Evolutionary conservation across 345 rosid genomes (phyloP).

Genomic region (Tarenaya hassleriana): DNA sequence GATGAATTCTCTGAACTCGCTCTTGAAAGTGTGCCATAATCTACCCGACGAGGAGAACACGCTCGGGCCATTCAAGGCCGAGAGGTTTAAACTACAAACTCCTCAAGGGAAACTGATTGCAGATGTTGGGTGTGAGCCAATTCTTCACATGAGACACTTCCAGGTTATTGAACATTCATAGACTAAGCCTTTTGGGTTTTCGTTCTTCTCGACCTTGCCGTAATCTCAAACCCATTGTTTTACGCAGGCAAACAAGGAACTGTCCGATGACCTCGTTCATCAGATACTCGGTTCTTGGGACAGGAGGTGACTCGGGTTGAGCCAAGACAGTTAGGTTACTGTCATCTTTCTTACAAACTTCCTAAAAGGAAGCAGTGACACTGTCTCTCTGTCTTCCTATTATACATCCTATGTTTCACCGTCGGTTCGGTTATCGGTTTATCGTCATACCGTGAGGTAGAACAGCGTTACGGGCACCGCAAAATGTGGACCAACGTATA

Average conservation of each 20-base stretch:
- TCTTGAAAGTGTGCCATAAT: constrained; percentile 61
- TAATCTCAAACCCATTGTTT: constrained; percentile 11
- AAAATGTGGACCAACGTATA: no score
- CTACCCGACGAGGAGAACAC: constrained; percentile 51
- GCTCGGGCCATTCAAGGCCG: constrained; percentile 53
- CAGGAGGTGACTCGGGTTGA: constrained; percentile 15
- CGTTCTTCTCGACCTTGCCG: neutral
- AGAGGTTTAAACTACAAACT: constrained; percentile 52
- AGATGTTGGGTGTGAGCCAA: constrained; percentile 93
- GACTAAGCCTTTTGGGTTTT: neutral
- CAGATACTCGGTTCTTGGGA: constrained; percentile 37
- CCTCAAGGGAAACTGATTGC: constrained; percentile 86
- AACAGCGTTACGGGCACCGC: no score
- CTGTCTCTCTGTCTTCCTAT: no score
- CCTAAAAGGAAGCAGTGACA: no score
- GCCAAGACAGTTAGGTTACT: neutral
- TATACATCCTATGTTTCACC: no score
- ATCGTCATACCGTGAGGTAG: no score
- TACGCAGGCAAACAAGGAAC: constrained; percentile 68
- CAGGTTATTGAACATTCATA: constrained; percentile 40
- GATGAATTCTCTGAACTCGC: constrained; percentile 90
- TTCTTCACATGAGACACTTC: constrained; percentile 96
- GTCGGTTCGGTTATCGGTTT: no score
- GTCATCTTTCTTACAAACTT: no score
- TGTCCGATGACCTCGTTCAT: constrained; percentile 56